A percentile compares a stretch with the other conserved stretches of the same genome.
Conservation (phyloP, 2,329 filamentous ascomycete genomes). For the Berkeleyomyces rouxiae region DNA sequence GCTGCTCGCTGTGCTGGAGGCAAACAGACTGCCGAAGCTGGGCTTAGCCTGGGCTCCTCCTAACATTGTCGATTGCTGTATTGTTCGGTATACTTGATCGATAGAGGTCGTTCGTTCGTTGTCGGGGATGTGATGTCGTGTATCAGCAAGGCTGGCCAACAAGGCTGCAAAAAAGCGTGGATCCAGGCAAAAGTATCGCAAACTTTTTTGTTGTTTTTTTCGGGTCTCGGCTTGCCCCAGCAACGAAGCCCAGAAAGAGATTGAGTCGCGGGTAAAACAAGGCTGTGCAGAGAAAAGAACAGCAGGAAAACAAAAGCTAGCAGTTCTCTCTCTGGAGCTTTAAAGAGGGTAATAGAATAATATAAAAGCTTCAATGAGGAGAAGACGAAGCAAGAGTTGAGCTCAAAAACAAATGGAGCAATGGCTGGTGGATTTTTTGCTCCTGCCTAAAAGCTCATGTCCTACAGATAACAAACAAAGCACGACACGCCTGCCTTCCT, state of each 20-base stretch:
- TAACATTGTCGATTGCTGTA: conserved; percentile 4
- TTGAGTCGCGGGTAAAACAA: not conserved
- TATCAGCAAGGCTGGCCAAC: not conserved
- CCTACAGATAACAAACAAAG: conserved; percentile 1
- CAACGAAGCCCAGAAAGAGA: not conserved
- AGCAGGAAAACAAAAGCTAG: not conserved
- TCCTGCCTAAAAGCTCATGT: not conserved
- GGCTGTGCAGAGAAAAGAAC: not conserved
- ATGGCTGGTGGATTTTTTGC: not conserved
- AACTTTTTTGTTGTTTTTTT: not conserved
- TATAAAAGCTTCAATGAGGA: not conserved
- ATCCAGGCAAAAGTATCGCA: not conserved
- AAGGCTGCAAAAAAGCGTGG: not conserved
- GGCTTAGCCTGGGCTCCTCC: conserved; percentile 7
- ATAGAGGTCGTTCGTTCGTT: not conserved
- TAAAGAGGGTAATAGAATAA: not conserved
- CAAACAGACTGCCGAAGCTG: conserved; percentile 10
- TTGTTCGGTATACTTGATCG: not conserved
- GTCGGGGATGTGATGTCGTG: not conserved
- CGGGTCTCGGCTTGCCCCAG: not conserved
- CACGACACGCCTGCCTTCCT: not conserved
- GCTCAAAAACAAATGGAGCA: not conserved
- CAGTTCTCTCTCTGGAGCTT: not conserved
- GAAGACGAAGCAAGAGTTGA: not conserved
- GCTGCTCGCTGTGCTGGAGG: conserved; percentile 11